Percentiles rank a stretch among this genome's conserved stretches.
Evolutionary conservation across 2,329 filamentous ascomycete genomes (phyloP).

Genomic region (Penicillium polonicum): DNA sequence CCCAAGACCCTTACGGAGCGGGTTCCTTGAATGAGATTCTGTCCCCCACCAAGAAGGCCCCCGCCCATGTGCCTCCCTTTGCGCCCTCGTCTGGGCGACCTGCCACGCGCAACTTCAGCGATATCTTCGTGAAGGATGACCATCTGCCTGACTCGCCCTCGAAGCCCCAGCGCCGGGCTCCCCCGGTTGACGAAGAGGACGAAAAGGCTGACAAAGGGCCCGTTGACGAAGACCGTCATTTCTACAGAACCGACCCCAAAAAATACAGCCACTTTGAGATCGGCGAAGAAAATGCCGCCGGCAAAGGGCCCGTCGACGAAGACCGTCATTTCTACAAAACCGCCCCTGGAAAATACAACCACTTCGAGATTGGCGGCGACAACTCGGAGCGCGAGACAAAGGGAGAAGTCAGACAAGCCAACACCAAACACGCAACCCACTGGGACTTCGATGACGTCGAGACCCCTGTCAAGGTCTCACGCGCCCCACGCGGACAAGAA

Average conservation of each 20-base stretch:
- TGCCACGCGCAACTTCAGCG: conserved; percentile 63
- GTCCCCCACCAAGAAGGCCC: conserved; percentile 58
- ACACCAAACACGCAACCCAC: conserved; percentile 61
- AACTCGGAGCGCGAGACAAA: conserved; percentile 31
- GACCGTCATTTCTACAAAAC: conserved; percentile 51
- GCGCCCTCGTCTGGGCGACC: conserved; percentile 66
- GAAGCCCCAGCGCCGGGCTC: conserved; percentile 21
- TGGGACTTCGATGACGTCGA: conserved; percentile 89
- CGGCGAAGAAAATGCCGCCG: conserved; percentile 20
- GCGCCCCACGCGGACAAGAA: conserved; percentile 65
- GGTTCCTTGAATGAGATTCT: conserved; percentile 66
- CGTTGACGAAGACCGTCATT: conserved; percentile 33
- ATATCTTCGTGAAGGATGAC: conserved; percentile 63
- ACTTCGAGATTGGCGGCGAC: conserved; percentile 48
- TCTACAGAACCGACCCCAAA: conserved; percentile 65
- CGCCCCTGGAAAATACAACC: conserved; percentile 75
- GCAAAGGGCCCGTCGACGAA: conserved; percentile 28
- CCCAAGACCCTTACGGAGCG: conserved; percentile 39
- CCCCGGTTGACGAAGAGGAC: conserved; percentile 2
- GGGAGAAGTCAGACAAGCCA: conserved; percentile 27
- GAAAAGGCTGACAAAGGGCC: not conserved
- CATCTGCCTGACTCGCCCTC: conserved; percentile 29
- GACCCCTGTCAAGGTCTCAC: conserved; percentile 73
- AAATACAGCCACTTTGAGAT: conserved; percentile 69
- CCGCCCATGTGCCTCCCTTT: conserved; percentile 59